These are phyloP conservation scores for Suillus hirtellus DNA, from an alignment of 768 basidiomycete genomes.

Conservation along the genomic window DNA sequence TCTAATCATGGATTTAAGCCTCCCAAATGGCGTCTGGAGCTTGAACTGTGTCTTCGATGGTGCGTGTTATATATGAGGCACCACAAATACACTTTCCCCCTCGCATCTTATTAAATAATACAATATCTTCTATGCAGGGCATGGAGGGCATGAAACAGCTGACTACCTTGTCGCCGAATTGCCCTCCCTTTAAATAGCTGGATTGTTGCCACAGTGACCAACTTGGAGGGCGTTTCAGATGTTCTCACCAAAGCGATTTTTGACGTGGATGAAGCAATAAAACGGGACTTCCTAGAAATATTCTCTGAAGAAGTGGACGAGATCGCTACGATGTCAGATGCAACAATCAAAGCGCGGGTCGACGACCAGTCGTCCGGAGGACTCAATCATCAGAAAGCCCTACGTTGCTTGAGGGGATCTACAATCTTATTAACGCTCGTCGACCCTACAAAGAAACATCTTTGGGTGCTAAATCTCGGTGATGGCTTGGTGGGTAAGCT, in stretches of 20 bases:
- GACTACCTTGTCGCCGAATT: conserved; percentile 37
- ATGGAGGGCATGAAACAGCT: conserved; percentile 49
- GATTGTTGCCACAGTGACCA: conserved; percentile 10
- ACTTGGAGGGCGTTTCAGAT: conserved; percentile 23
- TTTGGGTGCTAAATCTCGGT: conserved; percentile 59
- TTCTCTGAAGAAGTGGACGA: conserved; percentile 40
- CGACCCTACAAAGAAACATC: conserved; percentile 40
- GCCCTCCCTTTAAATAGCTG: conserved; percentile 29
- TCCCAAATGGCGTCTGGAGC: conserved; percentile 41
- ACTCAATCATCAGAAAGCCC: conserved; percentile 34
- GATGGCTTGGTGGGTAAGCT: conserved; percentile 52
- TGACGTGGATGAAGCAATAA: conserved; percentile 40
- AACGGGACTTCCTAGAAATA: conserved; percentile 37
- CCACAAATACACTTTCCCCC: not conserved
- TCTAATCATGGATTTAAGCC: conserved; percentile 40
- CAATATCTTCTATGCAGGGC: conserved; percentile 18
- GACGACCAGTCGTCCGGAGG: conserved; percentile 36
- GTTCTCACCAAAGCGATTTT: conserved; percentile 37
- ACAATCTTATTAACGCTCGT: conserved; percentile 50
- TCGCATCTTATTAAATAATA: too few relatives aligned
- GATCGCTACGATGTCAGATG: conserved; percentile 34
- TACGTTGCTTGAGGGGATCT: conserved; percentile 51
- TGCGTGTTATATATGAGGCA: conserved; percentile 20
- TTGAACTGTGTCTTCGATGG: conserved; percentile 52
- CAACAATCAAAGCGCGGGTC: conserved; percentile 38